Evolutionary conservation across 1,139 yeast species (phyloP), one percentile per base, ranked within the genome.

Genomic region (Scheffersomyces titani): DNA sequence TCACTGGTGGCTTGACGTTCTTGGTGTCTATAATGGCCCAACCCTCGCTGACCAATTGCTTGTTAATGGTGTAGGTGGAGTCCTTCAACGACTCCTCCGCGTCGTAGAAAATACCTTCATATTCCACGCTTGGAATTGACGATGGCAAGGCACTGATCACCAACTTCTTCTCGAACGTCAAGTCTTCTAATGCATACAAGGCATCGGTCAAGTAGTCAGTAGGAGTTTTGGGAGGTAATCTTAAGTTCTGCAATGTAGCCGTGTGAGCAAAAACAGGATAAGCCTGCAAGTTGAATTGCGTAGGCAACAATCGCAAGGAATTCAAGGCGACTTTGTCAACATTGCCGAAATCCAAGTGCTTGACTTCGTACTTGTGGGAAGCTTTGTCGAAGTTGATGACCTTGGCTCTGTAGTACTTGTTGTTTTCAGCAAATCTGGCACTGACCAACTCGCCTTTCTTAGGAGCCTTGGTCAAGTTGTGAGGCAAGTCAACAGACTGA

Each of bases 291-390:
- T 76, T 72, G 66, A 83, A 87, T 63, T 81, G 81, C 30, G 79
- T 59, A 16, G 93, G 90, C 57, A 89, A 78, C 1, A 77, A 75
- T 61, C 89, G 76, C 61, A 90, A 73, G 19, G 83, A 71, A 6
- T 77, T 61, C 53, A 78, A 66, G 18, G 83, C 65, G 24, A 86
- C 85, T 52, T 70, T 69, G 63, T 85, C 89, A 51, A 77, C 67
- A 55, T 84, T 84, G 52, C 94, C 94, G 61, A 84, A 85, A 69
- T 89, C 96, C 57, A 88, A 70, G 61, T 87, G 88, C 63, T 81
- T 80, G 21, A 89, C 87, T 52, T 82, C 81, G 63, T 74, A 85
- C 58, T 74, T 74, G 56, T 73, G 73, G 40, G 80, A 66, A 7
- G 80, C 63, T 61, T 81, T 81, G 62, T 88, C 90, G 59, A 77